Base-by-base conservation (phyloP, 208 protist species). In the Crithidia thermophila region DNA sequence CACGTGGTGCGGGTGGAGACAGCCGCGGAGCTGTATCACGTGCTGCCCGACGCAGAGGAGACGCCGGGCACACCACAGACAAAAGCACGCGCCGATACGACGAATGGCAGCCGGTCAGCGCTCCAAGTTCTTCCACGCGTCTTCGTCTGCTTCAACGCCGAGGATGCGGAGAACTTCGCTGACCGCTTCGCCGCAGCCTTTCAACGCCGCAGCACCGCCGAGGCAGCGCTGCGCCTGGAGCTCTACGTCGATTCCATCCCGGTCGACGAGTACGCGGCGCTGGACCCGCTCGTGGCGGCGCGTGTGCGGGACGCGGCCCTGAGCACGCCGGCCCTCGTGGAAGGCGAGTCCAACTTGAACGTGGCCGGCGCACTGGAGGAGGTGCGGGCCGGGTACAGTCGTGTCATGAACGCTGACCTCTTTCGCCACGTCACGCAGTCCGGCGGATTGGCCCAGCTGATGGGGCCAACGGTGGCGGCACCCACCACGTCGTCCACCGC, bases 171-270 rank as follows among this genome's bases (percentile, higher is more conserved):
- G 14, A 82, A 85, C 49, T 98, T 98, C 67, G 96, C 88, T 0
- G 62, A 93, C 40, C 89, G 97, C 14, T 88, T 99, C 51, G 78
- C 82, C 20, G 77, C 77, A 13, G 97, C 98, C 1, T 90, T 94
- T 76, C 56, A 57, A 6, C 72, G 79, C 7, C 84, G 97, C 27
- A 68, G 72, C 21, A 23, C 77, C 0, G 90, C 94, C 9, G 94
- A 98, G 62, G 86, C 77, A 23, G 52, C 91, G 11, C 67, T 98
- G 49, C 85, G 85, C 36, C 68, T 92, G 59, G 77, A 98, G 62
- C 77, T 98, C 40, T 98, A 89, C 75, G 84, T 98, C 14, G 95
- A 98, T 47, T 92, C 81, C 61, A 98, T 99, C 73, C 98, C 98
- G 3, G 78, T 82, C 9, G 97, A 98, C 65, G 90, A 96, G 67